Percentiles rank a stretch among this genome's conserved stretches.
phyloP scores from a whole-genome alignment of 371 early-diverging fungal species.

The Apophysomyces sp. region DNA sequence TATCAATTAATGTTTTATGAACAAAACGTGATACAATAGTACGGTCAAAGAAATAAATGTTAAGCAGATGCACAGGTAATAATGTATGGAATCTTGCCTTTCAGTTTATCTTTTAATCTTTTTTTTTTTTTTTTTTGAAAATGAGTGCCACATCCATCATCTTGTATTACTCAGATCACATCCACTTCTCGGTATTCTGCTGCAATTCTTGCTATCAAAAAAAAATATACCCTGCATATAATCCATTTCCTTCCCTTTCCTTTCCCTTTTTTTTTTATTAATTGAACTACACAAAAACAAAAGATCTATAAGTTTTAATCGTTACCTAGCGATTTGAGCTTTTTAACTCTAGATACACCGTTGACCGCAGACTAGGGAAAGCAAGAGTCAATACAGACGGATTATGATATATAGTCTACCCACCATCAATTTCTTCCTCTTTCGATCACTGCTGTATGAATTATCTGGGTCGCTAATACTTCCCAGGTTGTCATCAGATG shows the following conservation, averaged over 20 bases:
- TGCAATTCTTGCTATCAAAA: too few species aligned
- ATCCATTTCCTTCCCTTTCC: background rate
- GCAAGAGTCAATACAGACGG: background rate
- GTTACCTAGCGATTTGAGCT: slow-evolving; percentile 22
- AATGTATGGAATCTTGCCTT: too few species aligned
- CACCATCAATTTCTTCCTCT: slow-evolving; percentile 1
- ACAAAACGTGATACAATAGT: too few species aligned
- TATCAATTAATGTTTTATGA: too few species aligned
- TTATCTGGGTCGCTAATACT: slow-evolving; percentile 9
- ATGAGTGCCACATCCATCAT: too few species aligned
- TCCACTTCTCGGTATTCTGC: too few species aligned
- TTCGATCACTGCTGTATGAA: slow-evolving; percentile 5
- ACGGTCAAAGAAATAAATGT: too few species aligned
- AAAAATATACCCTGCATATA: too few species aligned
- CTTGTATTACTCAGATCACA: too few species aligned
- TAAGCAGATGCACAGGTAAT: too few species aligned
- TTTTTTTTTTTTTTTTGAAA: too few species aligned
- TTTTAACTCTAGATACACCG: slow-evolving; percentile 32
- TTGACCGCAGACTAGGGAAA: slow-evolving; percentile 8
- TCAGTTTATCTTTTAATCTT: too few species aligned
- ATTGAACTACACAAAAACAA: background rate
- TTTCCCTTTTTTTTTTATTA: background rate
- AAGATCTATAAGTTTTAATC: background rate
- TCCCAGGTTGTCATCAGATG: slow-evolving; percentile 21
- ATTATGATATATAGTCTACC: background rate